A percentile compares a stretch with the other conserved stretches of the same genome.
phyloP scores from a whole-genome alignment of 768 basidiomycete genomes.

The Kwoniella botswanensis region DNA sequence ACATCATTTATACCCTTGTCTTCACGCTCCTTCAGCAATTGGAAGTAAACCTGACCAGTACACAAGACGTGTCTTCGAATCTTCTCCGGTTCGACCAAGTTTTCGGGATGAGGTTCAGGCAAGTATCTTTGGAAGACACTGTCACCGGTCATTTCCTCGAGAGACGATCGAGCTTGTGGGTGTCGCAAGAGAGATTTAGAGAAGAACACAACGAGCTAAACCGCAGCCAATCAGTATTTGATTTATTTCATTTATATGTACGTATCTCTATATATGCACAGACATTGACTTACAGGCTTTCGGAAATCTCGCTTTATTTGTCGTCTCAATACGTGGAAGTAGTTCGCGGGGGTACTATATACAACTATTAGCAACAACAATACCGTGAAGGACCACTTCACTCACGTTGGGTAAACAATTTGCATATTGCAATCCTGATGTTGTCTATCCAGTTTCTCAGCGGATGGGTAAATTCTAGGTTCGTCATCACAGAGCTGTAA shows the following conservation, averaged over 20 bases:
- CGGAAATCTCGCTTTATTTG: conserved; percentile 98
- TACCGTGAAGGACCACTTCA: conserved; percentile 27
- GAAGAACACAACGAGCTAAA: conserved; percentile 89
- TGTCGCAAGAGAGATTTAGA: conserved; percentile 95
- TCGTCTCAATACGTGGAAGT: conserved; percentile 96
- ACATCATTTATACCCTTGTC: conserved; percentile 88
- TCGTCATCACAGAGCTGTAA: conserved; percentile 98
- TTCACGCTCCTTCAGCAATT: conserved; percentile 86
- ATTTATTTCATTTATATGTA: too few species aligned
- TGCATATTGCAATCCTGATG: conserved; percentile 99
- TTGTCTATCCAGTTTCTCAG: conserved; percentile 87
- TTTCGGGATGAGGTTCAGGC: conserved; percentile 76
- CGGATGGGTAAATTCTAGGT: conserved; percentile 83
- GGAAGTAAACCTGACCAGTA: conserved; percentile 93
- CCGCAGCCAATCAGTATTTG: background rate
- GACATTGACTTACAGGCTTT: conserved; percentile 73
- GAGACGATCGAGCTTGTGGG: conserved; percentile 82
- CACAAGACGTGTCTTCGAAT: conserved; percentile 92
- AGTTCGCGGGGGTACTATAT: conserved; percentile 86
- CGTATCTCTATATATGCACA: too few species aligned
- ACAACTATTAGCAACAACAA: background rate
- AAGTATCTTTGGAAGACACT: conserved; percentile 92
- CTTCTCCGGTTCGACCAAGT: conserved; percentile 76
- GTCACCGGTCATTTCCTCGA: conserved; percentile 87
- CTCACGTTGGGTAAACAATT: conserved; percentile 93